Conservation (phyloP, 1,284 basidiomycete genomes). For the Sporisorium reilianum region DNA sequence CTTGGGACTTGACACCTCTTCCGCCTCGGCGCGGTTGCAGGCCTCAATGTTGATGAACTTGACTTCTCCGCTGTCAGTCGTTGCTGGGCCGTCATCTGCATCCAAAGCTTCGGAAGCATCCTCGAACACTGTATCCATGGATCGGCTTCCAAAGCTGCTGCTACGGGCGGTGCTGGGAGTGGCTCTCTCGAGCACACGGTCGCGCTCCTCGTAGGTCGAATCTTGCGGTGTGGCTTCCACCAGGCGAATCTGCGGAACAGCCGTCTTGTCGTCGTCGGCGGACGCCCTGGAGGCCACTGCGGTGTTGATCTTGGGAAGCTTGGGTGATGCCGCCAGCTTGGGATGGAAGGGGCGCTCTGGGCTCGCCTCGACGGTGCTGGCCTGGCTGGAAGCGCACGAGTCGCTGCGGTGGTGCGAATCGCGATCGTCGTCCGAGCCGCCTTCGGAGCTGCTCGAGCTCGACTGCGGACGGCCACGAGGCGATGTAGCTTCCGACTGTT, state of each 20-base stretch:
- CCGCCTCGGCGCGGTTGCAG: slow-evolving; percentile 4
- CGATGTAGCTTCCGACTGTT: not conserved
- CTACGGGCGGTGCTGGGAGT: slow-evolving; percentile 1
- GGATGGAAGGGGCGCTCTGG: not conserved
- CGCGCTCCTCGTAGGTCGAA: slow-evolving; percentile 24
- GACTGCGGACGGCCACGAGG: not conserved
- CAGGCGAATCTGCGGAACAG: slow-evolving; percentile 28
- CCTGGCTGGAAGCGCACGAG: slow-evolving; percentile 27
- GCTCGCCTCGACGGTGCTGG: slow-evolving; percentile 25
- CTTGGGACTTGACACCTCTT: slow-evolving; percentile 4
- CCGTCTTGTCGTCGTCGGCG: not conserved
- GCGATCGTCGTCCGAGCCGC: slow-evolving; percentile 16
- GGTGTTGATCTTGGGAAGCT: slow-evolving; percentile 35
- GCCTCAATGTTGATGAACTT: slow-evolving; percentile 18
- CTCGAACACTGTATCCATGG: slow-evolving; percentile 33
- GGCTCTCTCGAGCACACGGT: slow-evolving; percentile 9
- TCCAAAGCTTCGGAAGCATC: slow-evolving; percentile 16
- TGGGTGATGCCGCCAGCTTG: slow-evolving; percentile 5
- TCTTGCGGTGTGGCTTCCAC: slow-evolving; percentile 37
- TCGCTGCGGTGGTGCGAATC: slow-evolving; percentile 27
- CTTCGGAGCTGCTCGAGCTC: slow-evolving; percentile 8
- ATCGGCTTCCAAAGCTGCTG: slow-evolving; percentile 8
- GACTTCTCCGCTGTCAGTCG: slow-evolving; percentile 4
- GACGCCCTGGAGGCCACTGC: not conserved
- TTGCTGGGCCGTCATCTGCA: not conserved